These are phyloP conservation scores for Micractinium sp. DNA, from an alignment of 139 green algal genomes.

Conservation along the genomic window DNA sequence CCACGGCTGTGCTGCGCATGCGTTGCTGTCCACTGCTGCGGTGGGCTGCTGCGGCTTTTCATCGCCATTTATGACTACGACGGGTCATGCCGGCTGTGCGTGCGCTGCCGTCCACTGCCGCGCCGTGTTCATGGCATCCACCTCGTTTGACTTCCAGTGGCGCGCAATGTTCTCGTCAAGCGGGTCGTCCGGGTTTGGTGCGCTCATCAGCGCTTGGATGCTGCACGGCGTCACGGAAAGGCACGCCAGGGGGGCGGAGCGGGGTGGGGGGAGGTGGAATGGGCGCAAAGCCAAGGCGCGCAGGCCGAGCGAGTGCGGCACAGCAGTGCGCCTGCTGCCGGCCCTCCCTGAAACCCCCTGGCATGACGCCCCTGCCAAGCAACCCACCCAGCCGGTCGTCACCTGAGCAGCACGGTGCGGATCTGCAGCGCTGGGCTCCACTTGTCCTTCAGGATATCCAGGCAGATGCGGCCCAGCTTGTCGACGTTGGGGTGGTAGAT, in stretches of 20 bases:
- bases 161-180: constrained; percentile 96
- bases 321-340: not conserved
- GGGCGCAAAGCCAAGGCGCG: too few species aligned
- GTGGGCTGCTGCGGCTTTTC: not conserved
- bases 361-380: not conserved
- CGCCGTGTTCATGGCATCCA: constrained; percentile 78
- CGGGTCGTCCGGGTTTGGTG: constrained; percentile 98
- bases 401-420: constrained; percentile 95
- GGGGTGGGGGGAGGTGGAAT: too few species aligned
- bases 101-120: constrained; percentile 38
- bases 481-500: constrained; percentile 99
- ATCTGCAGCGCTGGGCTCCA: constrained; percentile 99
- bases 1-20: not conserved
- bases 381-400: not conserved
- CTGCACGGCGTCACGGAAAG: constrained; percentile 35
- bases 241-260: too few species aligned
- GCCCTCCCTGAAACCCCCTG: not conserved
- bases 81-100: constrained; percentile 1
- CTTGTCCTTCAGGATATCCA: constrained; percentile 99
- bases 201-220: constrained; percentile 96
- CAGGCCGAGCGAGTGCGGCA: too few species aligned
- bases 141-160: constrained; percentile 97
- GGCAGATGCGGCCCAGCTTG: constrained; percentile 98
- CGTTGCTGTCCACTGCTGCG: too few species aligned
- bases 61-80: too few species aligned